Base-by-base conservation (phyloP, 2,329 filamentous ascomycete species). In the Geosmithia flava region DNA sequence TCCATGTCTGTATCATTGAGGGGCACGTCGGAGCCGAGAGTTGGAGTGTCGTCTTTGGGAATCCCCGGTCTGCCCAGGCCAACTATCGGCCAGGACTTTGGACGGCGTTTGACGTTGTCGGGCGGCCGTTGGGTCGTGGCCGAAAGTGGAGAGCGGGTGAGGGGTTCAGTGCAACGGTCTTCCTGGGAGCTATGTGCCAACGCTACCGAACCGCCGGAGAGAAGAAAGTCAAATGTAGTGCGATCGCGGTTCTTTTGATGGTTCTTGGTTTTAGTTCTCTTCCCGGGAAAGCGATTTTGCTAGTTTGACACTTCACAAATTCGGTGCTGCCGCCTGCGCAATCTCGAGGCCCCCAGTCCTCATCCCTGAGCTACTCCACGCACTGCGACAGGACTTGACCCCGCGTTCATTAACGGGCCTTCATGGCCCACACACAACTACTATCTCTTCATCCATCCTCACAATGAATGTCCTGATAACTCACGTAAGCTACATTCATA, bases 1-100 rank as follows among this genome's bases (percentile, higher is more conserved):
- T 74, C 78, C 76, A 81, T 81, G 20, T 39, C 46, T 48, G 42
- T 37, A 47, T 49, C 51, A 52, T 50, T 29, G 49, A 50, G 43
- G 37, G 20, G 17, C 17, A 42, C 8, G n/a, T 10, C n/a, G 3
- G 20, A 42, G 41, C 17, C 41, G 33, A 13, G 11, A 13, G 33
- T 37, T 37, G 33, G 33, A 37, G 15, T 13, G 33, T 37, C 33
- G 33, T 37, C 33, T 37, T 37, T 37, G 33, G 33, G 15, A 16
- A 16, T 37, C 11, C 15, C 33, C 15, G 15, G 33, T 37, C 10
- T 37, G 33, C 33, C 33, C 33, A 37, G 33, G 13, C 33, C 33
- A 37, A 16, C 15, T 37, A 13, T 37, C 15, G 33, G 11, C 33
- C 33, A 16, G 33, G 33, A 37, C 15, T 37, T n/a, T 37, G 33